phyloP scores from a whole-genome alignment of 129 eudicot species.

The Chrysanthemum makinoi region DNA sequence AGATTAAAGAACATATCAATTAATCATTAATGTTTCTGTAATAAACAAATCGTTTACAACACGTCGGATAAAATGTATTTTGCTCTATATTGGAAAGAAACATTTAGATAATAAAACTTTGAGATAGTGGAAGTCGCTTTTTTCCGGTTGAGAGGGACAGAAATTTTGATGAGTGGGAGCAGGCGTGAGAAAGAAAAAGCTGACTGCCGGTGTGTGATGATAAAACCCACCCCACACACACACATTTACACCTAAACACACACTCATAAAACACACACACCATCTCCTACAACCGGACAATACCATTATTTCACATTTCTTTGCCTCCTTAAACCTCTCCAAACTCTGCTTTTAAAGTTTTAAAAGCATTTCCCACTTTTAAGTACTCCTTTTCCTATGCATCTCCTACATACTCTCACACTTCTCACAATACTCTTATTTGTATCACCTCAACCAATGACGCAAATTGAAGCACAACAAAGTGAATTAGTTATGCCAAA shows the following conservation, averaged over 20 bases:
- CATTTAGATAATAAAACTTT: neutral
- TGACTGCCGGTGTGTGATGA: constrained; percentile 70
- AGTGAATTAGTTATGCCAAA: no score
- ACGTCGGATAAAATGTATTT: neutral
- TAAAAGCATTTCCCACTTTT: constrained; percentile 13
- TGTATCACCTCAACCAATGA: no score
- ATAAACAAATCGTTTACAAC: neutral
- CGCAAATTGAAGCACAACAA: no score
- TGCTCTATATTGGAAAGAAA: neutral
- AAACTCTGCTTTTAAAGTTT: constrained; percentile 45
- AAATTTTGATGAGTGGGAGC: constrained; percentile 50
- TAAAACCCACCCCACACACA: constrained; percentile 43
- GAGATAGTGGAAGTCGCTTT: constrained; percentile 46
- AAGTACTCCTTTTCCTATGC: constrained; percentile 5
- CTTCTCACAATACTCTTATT: no score
- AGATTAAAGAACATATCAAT: no score
- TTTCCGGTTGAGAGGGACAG: constrained; percentile 30
- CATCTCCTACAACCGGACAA: constrained; percentile 18
- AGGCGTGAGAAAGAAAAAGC: constrained; percentile 65
- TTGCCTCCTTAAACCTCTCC: constrained; percentile 75
- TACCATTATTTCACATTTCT: constrained; percentile 18
- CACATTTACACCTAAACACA: neutral
- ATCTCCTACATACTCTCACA: no score
- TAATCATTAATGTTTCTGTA: no score
- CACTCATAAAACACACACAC: constrained; percentile 23